Base-by-base conservation (phyloP, 2,329 filamentous ascomycete genomes). In the Diaporthe ampelina region DNA sequence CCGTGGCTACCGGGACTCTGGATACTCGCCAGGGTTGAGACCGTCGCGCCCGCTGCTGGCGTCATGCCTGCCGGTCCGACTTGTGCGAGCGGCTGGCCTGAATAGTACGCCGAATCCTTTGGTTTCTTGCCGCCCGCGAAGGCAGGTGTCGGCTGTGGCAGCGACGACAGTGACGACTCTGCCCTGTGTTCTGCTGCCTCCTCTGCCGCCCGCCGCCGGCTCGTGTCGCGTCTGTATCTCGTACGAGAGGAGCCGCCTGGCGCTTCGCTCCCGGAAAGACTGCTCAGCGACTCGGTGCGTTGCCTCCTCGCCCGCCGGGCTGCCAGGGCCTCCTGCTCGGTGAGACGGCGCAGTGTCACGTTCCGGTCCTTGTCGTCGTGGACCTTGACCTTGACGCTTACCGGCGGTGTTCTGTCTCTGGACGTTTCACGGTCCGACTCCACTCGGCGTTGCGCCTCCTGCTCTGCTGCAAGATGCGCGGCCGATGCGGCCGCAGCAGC, bases 21-120 rank as follows among this genome's bases (percentile, higher is more conserved):
- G 19, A 86, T 78, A 73, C 84, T 88, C 71, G 81, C 85, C 59
- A 86, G 76, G 75, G 85, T 88, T 61, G 88, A 89, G 56, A 87
- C 82, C 5, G 88, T 88, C 45, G 81, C 82, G 3, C 82, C 83
- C 0, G 83, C 83, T 21, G 82, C 80, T 1, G 85, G 83, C 10
- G 79, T 78, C 37, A 77, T 76, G 1, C 84, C 85, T n/a, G 85
- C 83, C 21, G 85, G 85, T 3, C 85, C 84, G 61, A 45, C 17
- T 58, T 56, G 69, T 57, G 13, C 29, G 5, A 65, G 68, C 2
- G 86, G 82, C 74, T 84, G 82, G 9, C 88, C 89, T 4, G 89
- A 90, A 78, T 91, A 92, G 78, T 92, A 92, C 11, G 89, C 89
- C 58, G 89, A 91, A 78, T 92, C 91, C 78, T 91, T 92, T 15